A percentile compares a stretch with the other conserved stretches of the same genome.
phyloP scores from a whole-genome alignment of 495 filamentous ascomycete genomes.

The Lindgomyces ingoldianus region DNA sequence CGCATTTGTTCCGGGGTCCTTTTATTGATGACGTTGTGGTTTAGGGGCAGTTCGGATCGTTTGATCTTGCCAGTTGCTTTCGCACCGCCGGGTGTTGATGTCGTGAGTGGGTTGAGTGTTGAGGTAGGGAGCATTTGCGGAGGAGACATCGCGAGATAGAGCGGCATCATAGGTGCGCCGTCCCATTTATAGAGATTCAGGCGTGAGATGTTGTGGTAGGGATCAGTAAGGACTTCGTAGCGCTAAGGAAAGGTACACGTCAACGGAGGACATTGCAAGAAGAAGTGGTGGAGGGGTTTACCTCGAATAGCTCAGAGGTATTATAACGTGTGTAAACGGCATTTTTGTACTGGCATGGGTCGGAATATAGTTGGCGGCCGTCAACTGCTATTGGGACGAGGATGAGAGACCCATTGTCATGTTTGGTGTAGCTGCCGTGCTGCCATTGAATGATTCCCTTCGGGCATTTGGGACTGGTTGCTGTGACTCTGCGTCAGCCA shows the following conservation, averaged over 20 bases:
- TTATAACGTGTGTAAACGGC: conserved; percentile 69
- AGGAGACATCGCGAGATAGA: conserved; percentile 69
- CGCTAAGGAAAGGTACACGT: conserved; percentile 48
- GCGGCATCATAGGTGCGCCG: conserved; percentile 68
- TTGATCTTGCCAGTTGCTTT: conserved; percentile 46
- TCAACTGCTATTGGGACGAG: conserved; percentile 67
- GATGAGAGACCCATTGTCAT: conserved; percentile 59
- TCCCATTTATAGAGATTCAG: conserved; percentile 68
- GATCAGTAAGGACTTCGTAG: conserved; percentile 62
- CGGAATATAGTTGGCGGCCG: conserved; percentile 69
- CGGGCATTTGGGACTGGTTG: conserved; percentile 64
- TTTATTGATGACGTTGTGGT: conserved; percentile 49
- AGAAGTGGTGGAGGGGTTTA: conserved; percentile 39
- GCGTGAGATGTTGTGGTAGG: conserved; percentile 62
- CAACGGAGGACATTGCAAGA: conserved; percentile 25
- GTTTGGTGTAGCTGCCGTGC: conserved; percentile 63
- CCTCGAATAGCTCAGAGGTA: conserved; percentile 65
- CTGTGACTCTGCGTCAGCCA: conserved; percentile 44
- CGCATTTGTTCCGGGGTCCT: conserved; percentile 52
- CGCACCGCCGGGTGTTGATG: conserved; percentile 43
- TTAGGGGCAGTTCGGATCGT: conserved; percentile 46
- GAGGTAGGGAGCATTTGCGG: conserved; percentile 75
- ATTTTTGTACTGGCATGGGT: conserved; percentile 59
- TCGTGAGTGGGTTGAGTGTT: conserved; percentile 62
- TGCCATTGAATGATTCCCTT: conserved; percentile 76